Conservation (phyloP, 2,329 filamentous ascomycete genomes). For the Aspergillus costaricaensis region DNA sequence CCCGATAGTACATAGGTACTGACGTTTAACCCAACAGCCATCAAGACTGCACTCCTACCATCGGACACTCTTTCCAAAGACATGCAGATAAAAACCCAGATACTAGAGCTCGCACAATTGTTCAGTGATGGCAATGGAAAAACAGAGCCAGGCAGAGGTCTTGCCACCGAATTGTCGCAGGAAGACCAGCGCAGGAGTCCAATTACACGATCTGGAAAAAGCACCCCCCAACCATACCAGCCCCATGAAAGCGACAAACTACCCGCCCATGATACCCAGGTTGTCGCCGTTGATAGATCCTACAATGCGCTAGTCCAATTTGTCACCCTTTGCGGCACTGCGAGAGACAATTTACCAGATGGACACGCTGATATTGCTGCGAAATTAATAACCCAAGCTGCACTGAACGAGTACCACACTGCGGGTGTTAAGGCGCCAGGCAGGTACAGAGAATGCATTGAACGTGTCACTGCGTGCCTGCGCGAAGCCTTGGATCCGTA, state of each 20-base stretch:
- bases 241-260: conserved; percentile 25
- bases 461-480: conserved; percentile 45
- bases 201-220: neutral
- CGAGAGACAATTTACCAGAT: conserved; percentile 32
- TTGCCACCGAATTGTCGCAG: conserved; percentile 9
- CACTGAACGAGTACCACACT: conserved; percentile 51
- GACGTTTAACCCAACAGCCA: conserved; percentile 35
- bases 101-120: conserved; percentile 51
- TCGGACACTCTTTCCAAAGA: conserved; percentile 42
- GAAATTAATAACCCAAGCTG: conserved; percentile 54
- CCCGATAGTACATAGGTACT: neutral
- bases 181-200: neutral
- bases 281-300: neutral
- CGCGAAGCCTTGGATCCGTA: conserved; percentile 38
- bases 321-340: conserved; percentile 49
- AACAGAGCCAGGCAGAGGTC: conserved; percentile 4
- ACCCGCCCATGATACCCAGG: conserved; percentile 34
- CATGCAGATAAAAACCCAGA: conserved; percentile 50
- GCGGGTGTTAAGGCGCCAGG: conserved; percentile 37
- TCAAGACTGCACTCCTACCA: conserved; percentile 46
- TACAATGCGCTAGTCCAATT: conserved; percentile 44
- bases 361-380: conserved; percentile 46
- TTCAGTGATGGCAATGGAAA: conserved; percentile 37
- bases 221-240: conserved; percentile 22
- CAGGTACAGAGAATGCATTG: conserved; percentile 48